A percentile compares a stretch with the other conserved stretches of the same genome.
phyloP scores from a whole-genome alignment of 306 rosid genomes.

The Cucurbita pepo region DNA sequence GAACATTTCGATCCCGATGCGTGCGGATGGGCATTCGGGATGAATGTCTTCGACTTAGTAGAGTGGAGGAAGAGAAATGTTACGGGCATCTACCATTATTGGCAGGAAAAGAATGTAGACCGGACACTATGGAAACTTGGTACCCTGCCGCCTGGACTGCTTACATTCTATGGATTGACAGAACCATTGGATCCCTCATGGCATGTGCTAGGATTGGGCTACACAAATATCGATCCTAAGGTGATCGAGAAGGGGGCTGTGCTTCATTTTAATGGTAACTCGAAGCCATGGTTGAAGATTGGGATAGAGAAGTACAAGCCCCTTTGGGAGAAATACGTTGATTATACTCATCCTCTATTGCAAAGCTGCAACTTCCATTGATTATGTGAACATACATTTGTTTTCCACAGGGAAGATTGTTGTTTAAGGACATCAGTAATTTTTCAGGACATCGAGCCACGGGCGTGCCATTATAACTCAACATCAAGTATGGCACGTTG shows the following conservation, averaged over 20 bases:
- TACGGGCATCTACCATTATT: conserved; percentile 67
- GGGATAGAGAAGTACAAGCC: conserved; percentile 69
- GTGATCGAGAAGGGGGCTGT: conserved; percentile 57
- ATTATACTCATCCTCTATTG: conserved; percentile 49
- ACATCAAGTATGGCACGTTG: conserved; percentile 27
- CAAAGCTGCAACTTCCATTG: conserved; percentile 60
- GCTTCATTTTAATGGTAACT: conserved; percentile 59
- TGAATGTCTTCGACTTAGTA: conserved; percentile 62
- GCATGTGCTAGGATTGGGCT: conserved; percentile 68
- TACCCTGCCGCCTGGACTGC: conserved; percentile 56
- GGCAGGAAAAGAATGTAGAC: conserved; percentile 63
- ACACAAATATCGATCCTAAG: conserved; percentile 52
- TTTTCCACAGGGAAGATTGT: conserved; percentile 7
- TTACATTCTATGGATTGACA: conserved; percentile 60
- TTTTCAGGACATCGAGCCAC: conserved; percentile 30
- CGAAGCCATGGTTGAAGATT: conserved; percentile 71
- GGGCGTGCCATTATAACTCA: conserved; percentile 21
- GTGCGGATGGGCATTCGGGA: conserved; percentile 9
- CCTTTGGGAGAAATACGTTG: conserved; percentile 53
- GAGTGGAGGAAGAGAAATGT: conserved; percentile 68
- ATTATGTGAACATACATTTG: conserved; percentile 10
- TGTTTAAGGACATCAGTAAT: not conserved
- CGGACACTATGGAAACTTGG: conserved; percentile 70
- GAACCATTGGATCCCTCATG: conserved; percentile 54
- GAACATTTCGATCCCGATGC: conserved; percentile 68